Conservation (phyloP, 805 yeast species). For the Starmerella ratchasimensis region DNA sequence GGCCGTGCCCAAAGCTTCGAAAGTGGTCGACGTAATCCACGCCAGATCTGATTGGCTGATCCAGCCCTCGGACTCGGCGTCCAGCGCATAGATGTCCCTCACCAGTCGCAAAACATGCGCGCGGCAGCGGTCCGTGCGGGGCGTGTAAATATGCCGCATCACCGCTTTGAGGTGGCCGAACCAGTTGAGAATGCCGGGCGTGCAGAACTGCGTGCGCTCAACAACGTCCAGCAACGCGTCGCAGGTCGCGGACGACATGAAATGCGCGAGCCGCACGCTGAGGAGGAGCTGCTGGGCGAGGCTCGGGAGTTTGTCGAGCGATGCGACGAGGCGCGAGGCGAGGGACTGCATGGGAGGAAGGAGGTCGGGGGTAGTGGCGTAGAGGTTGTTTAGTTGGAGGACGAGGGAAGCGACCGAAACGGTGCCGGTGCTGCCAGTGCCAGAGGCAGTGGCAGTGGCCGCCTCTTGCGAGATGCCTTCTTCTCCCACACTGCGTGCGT, state of each 20-base stretch:
- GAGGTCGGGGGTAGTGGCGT: too few species aligned
- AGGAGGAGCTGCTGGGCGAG: conserved; percentile 16
- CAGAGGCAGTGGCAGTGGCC: too few species aligned
- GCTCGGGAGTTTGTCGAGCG: conserved; percentile 1
- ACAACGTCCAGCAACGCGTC: conserved; percentile 37
- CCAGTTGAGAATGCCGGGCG: conserved; percentile 42
- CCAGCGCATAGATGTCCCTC: conserved; percentile 10
- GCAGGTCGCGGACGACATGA: conserved; percentile 30
- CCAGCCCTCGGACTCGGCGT: conserved; percentile 13
- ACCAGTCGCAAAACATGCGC: conserved; percentile 21
- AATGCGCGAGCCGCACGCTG: conserved; percentile 21
- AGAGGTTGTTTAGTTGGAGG: too few species aligned
- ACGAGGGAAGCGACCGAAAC: too few species aligned
- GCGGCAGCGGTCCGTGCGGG: conserved; percentile 18
- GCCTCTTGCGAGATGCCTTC: too few species aligned
- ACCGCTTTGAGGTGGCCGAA: conserved; percentile 33
- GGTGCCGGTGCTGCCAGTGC: too few species aligned
- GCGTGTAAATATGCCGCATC: conserved; percentile 34
- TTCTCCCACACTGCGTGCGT: too few species aligned
- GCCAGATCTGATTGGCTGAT: conserved; percentile 7
- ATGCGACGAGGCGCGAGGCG: conserved; percentile 1
- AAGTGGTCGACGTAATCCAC: conserved; percentile 11
- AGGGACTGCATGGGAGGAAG: neutral
- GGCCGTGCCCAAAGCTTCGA: conserved; percentile 6
- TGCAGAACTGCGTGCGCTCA: conserved; percentile 38